A percentile compares a stretch with the other conserved stretches of the same genome.
Conservation (phyloP, 176 grass and related monocot species). For the Cenchrus americanus region DNA sequence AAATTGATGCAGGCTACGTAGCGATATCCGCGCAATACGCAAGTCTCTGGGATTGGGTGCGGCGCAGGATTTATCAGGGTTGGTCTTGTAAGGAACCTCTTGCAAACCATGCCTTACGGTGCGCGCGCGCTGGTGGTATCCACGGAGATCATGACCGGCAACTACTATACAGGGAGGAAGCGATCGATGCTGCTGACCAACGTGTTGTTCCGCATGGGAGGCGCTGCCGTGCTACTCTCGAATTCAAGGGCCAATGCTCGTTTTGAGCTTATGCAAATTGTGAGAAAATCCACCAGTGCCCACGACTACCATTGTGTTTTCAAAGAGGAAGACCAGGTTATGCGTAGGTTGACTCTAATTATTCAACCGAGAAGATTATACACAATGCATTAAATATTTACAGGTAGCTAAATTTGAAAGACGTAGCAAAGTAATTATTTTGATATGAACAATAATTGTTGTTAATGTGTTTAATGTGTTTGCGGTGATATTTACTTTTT, state of each 20-base stretch:
- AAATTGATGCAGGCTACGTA: constrained; percentile 34
- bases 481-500: no score
- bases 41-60: constrained; percentile 46
- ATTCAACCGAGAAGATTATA: no score
- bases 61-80: constrained; percentile 17
- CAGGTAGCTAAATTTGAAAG: no score
- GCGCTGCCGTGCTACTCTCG: constrained; percentile 28
- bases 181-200: constrained; percentile 29
- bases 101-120: not conserved
- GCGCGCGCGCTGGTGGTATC: constrained; percentile 19
- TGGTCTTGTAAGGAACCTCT: constrained; percentile 20
- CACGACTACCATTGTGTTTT: constrained; percentile 39
- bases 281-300: not conserved
- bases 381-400: no score
- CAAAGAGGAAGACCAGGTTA: constrained; percentile 36
- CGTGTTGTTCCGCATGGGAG: constrained; percentile 43
- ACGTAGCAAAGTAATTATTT: no score
- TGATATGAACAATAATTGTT: no score
- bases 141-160: constrained; percentile 15
- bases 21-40: constrained; percentile 26
- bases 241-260: not conserved
- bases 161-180: constrained; percentile 33
- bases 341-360: no score
- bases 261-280: not conserved
- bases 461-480: no score